Percentiles rank a stretch among this genome's conserved stretches.
These are phyloP conservation scores for Cadophora sp. DNA, from an alignment of 2,329 filamentous ascomycete genomes.

Conservation along the genomic window DNA sequence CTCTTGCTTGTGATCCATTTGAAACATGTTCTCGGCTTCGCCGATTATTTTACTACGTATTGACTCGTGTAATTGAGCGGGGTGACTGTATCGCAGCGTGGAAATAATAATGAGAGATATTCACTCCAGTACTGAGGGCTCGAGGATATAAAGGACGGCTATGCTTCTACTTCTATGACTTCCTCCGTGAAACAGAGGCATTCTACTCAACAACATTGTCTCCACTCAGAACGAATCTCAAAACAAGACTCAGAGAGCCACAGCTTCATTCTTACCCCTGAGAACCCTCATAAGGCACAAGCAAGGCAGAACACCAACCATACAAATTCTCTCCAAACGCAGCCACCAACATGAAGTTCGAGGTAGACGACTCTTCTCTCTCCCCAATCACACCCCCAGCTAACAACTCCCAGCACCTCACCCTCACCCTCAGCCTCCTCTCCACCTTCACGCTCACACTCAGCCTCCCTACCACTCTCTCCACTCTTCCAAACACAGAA, in stretches of 20 bases:
- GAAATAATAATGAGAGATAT: neutral
- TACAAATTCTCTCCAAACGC: neutral
- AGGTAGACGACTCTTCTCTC: neutral
- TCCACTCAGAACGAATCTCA: neutral
- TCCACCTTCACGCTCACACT: conserved; percentile 12
- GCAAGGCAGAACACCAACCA: neutral
- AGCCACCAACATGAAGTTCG: conserved; percentile 9
- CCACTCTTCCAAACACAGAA: neutral
- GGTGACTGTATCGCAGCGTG: neutral
- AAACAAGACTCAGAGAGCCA: neutral
- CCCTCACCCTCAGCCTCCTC: conserved; percentile 11
- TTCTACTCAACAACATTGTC: neutral
- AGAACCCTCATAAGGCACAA: neutral
- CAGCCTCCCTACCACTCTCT: neutral
- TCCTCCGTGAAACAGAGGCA: too few relatives aligned
- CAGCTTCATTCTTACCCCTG: neutral
- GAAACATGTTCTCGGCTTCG: conserved; percentile 7
- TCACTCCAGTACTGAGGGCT: neutral
- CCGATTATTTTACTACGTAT: neutral
- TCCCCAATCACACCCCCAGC: neutral
- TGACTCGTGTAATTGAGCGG: neutral
- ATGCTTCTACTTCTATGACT: neutral
- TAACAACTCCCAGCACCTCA: conserved; percentile 1
- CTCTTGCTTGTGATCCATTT: neutral
- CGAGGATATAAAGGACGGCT: neutral